Evolutionary conservation across 495 filamentous ascomycete species (phyloP), one percentile per base, ranked within the genome.

Genomic region (Neurospora terricola): DNA sequence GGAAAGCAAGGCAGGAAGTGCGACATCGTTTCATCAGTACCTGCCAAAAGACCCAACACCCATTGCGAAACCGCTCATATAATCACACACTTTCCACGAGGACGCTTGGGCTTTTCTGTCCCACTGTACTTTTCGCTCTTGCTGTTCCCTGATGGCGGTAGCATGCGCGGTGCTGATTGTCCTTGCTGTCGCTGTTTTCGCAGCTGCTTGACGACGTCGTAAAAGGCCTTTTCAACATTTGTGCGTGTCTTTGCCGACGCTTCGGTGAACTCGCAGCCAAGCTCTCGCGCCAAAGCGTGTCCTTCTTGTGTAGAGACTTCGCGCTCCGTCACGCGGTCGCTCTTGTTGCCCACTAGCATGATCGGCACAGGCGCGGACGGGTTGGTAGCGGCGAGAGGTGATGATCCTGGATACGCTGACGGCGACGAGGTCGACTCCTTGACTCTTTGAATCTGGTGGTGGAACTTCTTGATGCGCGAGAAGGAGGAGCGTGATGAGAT

Each of bases 161-260:
- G 72, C 34, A 83, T 79, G 36, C 84, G 81, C 9, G 82, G 70
- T 42, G 81, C 85, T 69, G 83, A 78, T 81, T 93, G 90, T 75
- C 92, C 88, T 81, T 97, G 94, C 73, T 90, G 90, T 75, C 92
- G 88, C 81, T 97, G 94, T 74, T 90, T 88, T 73, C 95, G 90
- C 72, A 98, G 84, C 78, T 94, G 91, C 72, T 96, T 87, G 30
- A 99, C 96, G 14, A 99, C 96, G 77, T 99, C 96, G 83, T 97
- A 98, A 80, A 99, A 99, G 3, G 96, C 96, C 85, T 95, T 97
- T 80, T 99, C 96, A 36, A 99, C 96, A 78, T 99, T 98, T 84
- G 98, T 93, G 85, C 96, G 98, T 79, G 97, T 97, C 85, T 98
- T 98, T n/a, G 96, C 96, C 16, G 95, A 98, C 6, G 96, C 96